Evolutionary conservation across 768 basidiomycete genomes (phyloP).

Genomic region (Kwoniella europaea): DNA sequence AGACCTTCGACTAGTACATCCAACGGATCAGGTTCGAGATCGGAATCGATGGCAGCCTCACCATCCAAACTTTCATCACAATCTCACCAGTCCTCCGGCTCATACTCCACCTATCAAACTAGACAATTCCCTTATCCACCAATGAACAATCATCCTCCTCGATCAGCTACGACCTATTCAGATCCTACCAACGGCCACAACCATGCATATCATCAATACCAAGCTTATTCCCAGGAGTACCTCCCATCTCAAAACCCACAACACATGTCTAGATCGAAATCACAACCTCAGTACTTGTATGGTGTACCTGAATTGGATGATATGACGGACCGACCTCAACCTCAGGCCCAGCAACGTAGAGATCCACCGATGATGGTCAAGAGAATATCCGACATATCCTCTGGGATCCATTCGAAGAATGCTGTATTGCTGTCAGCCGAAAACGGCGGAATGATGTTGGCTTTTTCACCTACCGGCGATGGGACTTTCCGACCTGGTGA

Average conservation of each 20-base stretch:
- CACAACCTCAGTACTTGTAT: conserved; percentile 20
- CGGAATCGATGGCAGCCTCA: conserved; percentile 5
- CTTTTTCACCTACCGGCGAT: conserved; percentile 38
- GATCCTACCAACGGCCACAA: conserved; percentile 16
- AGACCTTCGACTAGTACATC: conserved; percentile 3
- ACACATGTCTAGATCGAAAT: conserved; percentile 18
- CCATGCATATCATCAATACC: conserved; percentile 14
- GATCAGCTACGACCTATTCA: conserved; percentile 20
- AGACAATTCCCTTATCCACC: conserved; percentile 23
- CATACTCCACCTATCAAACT: conserved; percentile 6
- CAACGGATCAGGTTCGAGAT: conserved; percentile 7
- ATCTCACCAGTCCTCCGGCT: background rate
- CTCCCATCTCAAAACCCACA: background rate
- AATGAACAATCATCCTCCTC: conserved; percentile 8
- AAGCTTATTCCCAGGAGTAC: background rate
- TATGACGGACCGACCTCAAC: background rate
- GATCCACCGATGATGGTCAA: conserved; percentile 14
- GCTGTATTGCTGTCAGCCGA: conserved; percentile 43
- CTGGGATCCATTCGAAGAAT: conserved; percentile 47
- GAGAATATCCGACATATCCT: conserved; percentile 35
- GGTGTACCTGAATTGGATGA: conserved; percentile 14
- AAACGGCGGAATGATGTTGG: conserved; percentile 44
- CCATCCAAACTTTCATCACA: conserved; percentile 14
- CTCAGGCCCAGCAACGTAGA: background rate
- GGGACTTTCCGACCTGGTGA: conserved; percentile 34